phyloP scores from a whole-genome alignment of 1,284 basidiomycete genomes.

The Moesziomyces antarcticus region DNA sequence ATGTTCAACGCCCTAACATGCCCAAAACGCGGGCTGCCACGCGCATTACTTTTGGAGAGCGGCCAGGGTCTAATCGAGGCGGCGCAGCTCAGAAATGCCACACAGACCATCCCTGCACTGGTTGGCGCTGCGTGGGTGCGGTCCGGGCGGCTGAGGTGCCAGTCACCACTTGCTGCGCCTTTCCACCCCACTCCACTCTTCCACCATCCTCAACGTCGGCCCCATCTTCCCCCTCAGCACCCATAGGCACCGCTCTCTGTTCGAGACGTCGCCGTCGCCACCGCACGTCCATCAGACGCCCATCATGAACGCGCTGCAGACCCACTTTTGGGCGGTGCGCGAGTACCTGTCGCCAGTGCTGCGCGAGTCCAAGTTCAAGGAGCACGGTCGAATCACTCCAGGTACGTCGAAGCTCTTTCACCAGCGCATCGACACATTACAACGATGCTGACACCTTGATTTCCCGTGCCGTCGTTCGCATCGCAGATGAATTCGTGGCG shows the following conservation, averaged over 20 bases:
- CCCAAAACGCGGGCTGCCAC: background rate
- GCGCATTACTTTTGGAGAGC: background rate
- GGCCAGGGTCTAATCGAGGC: background rate
- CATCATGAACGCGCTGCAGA: conserved; percentile 61
- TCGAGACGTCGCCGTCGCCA: background rate
- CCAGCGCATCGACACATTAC: background rate
- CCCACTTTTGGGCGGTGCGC: conserved; percentile 93
- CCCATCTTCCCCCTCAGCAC: background rate
- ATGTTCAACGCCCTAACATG: background rate
- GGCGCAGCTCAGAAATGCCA: background rate
- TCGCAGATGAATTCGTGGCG: conserved; percentile 64
- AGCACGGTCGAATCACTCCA: conserved; percentile 94
- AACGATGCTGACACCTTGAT: too few relatives aligned
- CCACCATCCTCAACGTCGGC: background rate
- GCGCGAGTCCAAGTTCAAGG: conserved; percentile 98
- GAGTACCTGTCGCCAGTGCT: conserved; percentile 97
- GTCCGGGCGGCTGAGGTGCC: background rate
- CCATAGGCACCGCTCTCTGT: background rate
- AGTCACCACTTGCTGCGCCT: background rate
- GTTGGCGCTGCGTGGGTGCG: too few relatives aligned
- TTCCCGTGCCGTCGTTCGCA: background rate
- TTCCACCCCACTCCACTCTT: background rate
- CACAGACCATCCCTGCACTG: background rate
- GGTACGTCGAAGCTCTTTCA: conserved; percentile 72
- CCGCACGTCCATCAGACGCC: background rate